Evolutionary conservation across 176 grass and related monocot genomes (phyloP).

Genomic region (Pontederia paniculata): DNA sequence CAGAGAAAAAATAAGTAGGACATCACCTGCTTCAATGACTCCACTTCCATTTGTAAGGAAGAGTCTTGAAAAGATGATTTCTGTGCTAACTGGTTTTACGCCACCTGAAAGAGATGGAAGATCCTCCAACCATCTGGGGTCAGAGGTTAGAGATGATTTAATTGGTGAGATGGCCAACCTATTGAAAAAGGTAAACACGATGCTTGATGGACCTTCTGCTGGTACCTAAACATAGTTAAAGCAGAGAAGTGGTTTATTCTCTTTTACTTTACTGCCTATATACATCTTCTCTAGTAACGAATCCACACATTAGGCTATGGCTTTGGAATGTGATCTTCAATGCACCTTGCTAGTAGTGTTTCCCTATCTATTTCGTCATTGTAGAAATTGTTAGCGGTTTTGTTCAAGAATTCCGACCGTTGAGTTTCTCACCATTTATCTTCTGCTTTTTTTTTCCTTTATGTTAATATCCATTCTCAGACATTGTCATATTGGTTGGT

Average conservation of each 20-base stretch:
- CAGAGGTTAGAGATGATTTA: constrained; percentile 29
- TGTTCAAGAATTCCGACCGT: too few species aligned
- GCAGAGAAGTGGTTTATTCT: constrained; percentile 3
- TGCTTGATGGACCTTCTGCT: constrained; percentile 23
- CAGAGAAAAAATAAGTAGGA: constrained; percentile 7
- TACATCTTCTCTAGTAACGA: neutral
- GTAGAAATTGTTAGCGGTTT: too few species aligned
- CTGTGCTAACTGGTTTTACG: constrained; percentile 20
- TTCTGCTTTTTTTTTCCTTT: too few species aligned
- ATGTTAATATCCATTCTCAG: too few species aligned
- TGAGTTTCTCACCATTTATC: too few species aligned
- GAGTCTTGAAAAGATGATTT: constrained; percentile 87
- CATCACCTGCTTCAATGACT: constrained; percentile 23
- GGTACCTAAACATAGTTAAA: constrained; percentile 17
- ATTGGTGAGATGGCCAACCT: constrained; percentile 69
- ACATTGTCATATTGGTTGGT: too few species aligned
- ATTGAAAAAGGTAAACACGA: constrained; percentile 50
- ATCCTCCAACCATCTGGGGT: neutral
- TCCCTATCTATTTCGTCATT: too few species aligned
- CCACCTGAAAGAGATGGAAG: constrained; percentile 17
- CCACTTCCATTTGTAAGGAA: constrained; percentile 58
- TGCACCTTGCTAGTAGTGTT: too few species aligned
- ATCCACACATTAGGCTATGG: neutral
- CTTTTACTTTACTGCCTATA: neutral
- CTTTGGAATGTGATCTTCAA: too few species aligned